Evolutionary conservation across 1,284 basidiomycete genomes (phyloP), one percentile per base, ranked within the genome.

Genomic region (Polyporus tsugae): DNA sequence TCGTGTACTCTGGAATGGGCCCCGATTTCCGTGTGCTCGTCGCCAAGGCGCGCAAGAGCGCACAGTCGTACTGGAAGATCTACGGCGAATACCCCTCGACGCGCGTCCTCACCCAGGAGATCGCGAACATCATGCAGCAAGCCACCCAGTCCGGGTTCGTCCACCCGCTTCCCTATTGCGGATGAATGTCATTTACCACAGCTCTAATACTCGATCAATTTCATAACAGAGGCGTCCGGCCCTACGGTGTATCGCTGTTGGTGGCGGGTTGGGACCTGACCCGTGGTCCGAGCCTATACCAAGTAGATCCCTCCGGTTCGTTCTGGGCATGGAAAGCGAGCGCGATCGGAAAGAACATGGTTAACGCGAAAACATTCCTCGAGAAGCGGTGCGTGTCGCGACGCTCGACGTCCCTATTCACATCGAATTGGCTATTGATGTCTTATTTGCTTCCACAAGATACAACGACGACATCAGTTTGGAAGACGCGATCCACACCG

Each of bases 321-420:
- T 99, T 96, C 83, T 99, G 97, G 97, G 97, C 98, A 62, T 99
- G 98, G 98, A 99, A 99, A 82, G 98, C 98, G 15, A 97, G 95
- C 78, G 98, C 98, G 17, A 99, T 99, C 77, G 98, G 98, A 49
- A 99, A 99, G 86, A 99, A 99, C 83, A 99, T 99, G 95, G 91
- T 96, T 65, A 99, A 99, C 78, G 98, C 97, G 64, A 99, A 99
- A 83, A 99, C 98, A 2, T 99, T 99, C 83, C 82, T 99, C 74
- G 98, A 99, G 84, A 99, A 99, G 83, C 89, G 96, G 95, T 96
- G 75, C 76, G 90, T 81, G n/a, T 39, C 4, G 19, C 53, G 17
- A 25, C 58, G 6, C n/a, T 42, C 36, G 17, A 3, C 25, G 19
- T 38, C 10, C 52, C 75, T 64, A 69, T 70, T 70, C 25, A 25